Evolutionary conservation across 2,329 filamentous ascomycete species (phyloP).

Genomic region (Orbilia brochopaga): DNA sequence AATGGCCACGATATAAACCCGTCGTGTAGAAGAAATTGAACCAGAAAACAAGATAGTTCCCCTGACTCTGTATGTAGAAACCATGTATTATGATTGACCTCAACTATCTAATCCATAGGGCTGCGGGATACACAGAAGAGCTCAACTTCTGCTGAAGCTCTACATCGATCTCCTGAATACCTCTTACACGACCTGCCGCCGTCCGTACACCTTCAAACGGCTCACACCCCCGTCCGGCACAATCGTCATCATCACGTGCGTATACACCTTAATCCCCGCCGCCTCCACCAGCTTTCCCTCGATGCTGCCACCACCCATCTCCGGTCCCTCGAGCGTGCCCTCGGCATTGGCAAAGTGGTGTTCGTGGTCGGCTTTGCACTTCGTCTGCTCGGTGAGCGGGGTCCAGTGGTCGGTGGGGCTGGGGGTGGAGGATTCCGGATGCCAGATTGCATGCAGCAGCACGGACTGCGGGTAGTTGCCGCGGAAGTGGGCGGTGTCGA

Average conservation of each 20-base stretch:
- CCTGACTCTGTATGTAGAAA: too few relatives aligned
- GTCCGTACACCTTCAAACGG: slow-evolving; percentile 78
- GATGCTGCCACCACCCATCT: slow-evolving; percentile 54
- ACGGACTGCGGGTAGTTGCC: slow-evolving; percentile 83
- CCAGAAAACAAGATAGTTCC: too few relatives aligned
- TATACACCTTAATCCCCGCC: slow-evolving; percentile 68
- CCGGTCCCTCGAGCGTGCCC: background rate
- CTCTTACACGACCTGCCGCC: slow-evolving; percentile 59
- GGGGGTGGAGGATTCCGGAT: slow-evolving; percentile 29
- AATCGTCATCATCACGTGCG: slow-evolving; percentile 87
- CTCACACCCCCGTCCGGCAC: slow-evolving; percentile 94
- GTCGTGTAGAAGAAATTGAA: too few relatives aligned
- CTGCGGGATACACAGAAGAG: too few relatives aligned
- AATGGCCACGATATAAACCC: too few relatives aligned
- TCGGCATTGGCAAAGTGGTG: slow-evolving; percentile 27
- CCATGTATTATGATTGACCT: too few relatives aligned
- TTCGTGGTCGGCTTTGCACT: slow-evolving; percentile 40
- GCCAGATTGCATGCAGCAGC: slow-evolving; percentile 67
- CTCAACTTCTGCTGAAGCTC: too few relatives aligned
- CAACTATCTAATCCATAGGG: too few relatives aligned
- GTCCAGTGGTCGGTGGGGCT: slow-evolving; percentile 60
- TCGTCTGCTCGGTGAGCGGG: slow-evolving; percentile 62
- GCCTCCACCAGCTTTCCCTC: slow-evolving; percentile 52
- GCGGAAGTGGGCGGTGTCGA: slow-evolving; percentile 82
- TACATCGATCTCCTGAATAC: background rate